Conservation (phyloP, 345 rosid genomes). For the Gossypium mustelinum region DNA sequence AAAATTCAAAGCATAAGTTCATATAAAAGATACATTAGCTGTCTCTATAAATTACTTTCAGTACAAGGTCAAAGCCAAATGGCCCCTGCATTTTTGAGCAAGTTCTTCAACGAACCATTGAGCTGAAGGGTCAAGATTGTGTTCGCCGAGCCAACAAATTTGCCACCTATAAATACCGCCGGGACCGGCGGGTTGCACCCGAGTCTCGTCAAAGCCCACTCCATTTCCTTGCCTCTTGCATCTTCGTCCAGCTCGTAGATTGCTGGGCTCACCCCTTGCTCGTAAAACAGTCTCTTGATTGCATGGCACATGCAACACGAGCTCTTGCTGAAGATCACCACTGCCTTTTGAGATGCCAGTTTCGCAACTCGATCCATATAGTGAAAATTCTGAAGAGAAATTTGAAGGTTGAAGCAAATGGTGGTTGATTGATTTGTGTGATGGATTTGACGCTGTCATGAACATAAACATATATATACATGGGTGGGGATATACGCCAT, state of each 20-base stretch:
- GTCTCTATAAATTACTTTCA: not conserved
- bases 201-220: slow-evolving; percentile 63
- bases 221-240: slow-evolving; percentile 51
- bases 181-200: slow-evolving; percentile 82
- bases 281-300: slow-evolving; percentile 79
- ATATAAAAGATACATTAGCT: not conserved
- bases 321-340: slow-evolving; percentile 93
- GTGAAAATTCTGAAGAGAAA: too few species aligned
- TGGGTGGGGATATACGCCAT: slow-evolving; percentile 4
- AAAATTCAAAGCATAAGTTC: too few species aligned
- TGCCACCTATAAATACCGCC: slow-evolving; percentile 79
- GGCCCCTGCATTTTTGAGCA: slow-evolving; percentile 88
- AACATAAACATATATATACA: slow-evolving; percentile 1
- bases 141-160: slow-evolving; percentile 71
- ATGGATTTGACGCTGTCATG: slow-evolving; percentile 6
- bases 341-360: slow-evolving; percentile 83
- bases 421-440: not conserved
- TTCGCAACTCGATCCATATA: slow-evolving; percentile 62
- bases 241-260: slow-evolving; percentile 76
- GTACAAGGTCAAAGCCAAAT: slow-evolving; percentile 54
- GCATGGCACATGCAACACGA: slow-evolving; percentile 93
- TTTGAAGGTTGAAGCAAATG: too few species aligned
- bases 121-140: slow-evolving; percentile 87
- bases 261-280: slow-evolving; percentile 86
- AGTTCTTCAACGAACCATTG: slow-evolving; percentile 70